These are phyloP conservation scores for Cyphellophora europaea DNA, from an alignment of 2,329 filamentous ascomycete species.

Conservation along the genomic window DNA sequence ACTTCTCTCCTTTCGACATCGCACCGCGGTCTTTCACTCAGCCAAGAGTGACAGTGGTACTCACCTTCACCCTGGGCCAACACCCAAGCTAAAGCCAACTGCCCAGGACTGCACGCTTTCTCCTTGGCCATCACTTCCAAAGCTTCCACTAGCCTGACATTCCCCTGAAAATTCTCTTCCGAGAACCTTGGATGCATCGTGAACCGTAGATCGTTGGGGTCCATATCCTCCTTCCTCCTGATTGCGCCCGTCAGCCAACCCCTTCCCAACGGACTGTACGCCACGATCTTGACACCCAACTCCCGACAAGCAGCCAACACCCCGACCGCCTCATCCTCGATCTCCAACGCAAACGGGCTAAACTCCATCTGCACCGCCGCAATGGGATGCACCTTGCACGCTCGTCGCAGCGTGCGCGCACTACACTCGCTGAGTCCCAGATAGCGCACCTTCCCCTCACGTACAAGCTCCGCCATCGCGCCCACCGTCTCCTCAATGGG, in stretches of 20 bases:
- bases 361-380: constrained; percentile 47
- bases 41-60: no score
- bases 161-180: constrained; percentile 46
- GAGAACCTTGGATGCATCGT: constrained; percentile 40
- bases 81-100: constrained; percentile 57
- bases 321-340: constrained; percentile 28
- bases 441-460: constrained; percentile 45
- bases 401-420: constrained; percentile 40
- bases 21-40: no score
- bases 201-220: constrained; percentile 36
- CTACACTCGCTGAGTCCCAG: constrained; percentile 43
- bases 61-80: constrained; percentile 43
- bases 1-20: background rate
- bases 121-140: constrained; percentile 40
- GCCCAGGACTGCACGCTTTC: constrained; percentile 45
- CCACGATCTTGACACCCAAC: constrained; percentile 30
- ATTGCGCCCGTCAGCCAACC: constrained; percentile 36
- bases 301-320: constrained; percentile 22
- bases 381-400: constrained; percentile 40
- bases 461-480: constrained; percentile 35
- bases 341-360: constrained; percentile 39
- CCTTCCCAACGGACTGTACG: constrained; percentile 33
- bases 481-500: constrained; percentile 32
- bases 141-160: constrained; percentile 43
- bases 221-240: constrained; percentile 28